A percentile compares a stretch with the other conserved stretches of the same genome.
phyloP scores from a whole-genome alignment of 1,139 yeast genomes.

The Kurtzmaniella quercitrusa region DNA sequence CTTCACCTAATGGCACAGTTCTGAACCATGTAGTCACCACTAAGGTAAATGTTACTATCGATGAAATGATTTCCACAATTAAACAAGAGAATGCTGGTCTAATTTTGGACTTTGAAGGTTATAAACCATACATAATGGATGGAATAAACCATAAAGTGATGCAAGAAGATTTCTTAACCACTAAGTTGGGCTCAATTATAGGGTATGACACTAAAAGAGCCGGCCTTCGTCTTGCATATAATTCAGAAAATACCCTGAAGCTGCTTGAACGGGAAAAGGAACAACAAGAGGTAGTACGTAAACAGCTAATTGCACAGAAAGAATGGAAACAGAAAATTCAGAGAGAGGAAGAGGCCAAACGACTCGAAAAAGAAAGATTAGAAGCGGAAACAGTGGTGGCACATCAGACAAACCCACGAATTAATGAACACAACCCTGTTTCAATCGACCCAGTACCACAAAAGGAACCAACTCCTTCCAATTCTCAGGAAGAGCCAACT shows the following conservation, averaged over 20 bases:
- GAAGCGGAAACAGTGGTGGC: too few relatives aligned
- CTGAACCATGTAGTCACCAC: slow-evolving; percentile 9
- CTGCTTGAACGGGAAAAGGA: slow-evolving; percentile 2
- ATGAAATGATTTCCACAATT: slow-evolving; percentile 11
- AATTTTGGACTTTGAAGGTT: slow-evolving; percentile 5
- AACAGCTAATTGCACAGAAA: neutral
- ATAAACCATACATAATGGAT: slow-evolving; percentile 7
- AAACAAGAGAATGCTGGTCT: slow-evolving; percentile 5
- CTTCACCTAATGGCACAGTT: slow-evolving; percentile 11
- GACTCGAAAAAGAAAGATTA: neutral
- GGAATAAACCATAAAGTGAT: slow-evolving; percentile 9
- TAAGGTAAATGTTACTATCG: slow-evolving; percentile 9
- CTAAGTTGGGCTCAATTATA: slow-evolving; percentile 13
- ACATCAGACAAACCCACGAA: too few relatives aligned
- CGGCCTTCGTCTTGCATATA: slow-evolving; percentile 19
- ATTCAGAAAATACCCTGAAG: slow-evolving; percentile 1
- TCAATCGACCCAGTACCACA: neutral
- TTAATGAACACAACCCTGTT: too few relatives aligned
- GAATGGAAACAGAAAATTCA: slow-evolving; percentile 6
- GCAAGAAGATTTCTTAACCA: slow-evolving; percentile 8
- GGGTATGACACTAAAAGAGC: slow-evolving; percentile 14
- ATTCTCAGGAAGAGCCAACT: neutral
- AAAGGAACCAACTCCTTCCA: neutral
- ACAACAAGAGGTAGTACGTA: slow-evolving; percentile 4
- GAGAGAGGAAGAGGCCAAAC: neutral